Evolutionary conservation across 1,284 basidiomycete species (phyloP).

Genomic region (Volvariella surrecta): DNA sequence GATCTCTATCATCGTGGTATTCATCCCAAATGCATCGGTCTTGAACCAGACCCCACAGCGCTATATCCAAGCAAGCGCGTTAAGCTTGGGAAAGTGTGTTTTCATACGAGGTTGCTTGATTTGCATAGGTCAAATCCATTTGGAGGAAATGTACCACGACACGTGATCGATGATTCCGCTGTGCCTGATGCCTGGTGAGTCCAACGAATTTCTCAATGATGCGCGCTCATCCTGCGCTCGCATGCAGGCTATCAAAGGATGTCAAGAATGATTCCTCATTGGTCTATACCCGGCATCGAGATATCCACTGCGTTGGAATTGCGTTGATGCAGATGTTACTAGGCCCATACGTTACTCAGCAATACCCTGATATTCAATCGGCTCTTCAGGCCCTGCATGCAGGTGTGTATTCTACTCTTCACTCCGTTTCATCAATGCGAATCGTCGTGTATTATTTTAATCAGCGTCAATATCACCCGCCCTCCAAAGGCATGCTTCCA

Average conservation of each 20-base stretch:
- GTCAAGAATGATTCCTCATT: constrained; percentile 59
- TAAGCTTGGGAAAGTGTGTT: constrained; percentile 58
- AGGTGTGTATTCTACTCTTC: background rate
- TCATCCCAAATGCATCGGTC: constrained; percentile 45
- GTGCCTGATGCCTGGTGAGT: constrained; percentile 56
- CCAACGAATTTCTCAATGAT: background rate
- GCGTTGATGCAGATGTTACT: constrained; percentile 71
- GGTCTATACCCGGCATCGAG: constrained; percentile 59
- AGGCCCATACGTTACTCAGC: constrained; percentile 54
- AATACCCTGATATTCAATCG: constrained; percentile 29
- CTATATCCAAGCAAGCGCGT: constrained; percentile 37
- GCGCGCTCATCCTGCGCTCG: constrained; percentile 2
- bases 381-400: constrained; percentile 21
- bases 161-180: constrained; percentile 29
- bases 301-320: constrained; percentile 69
- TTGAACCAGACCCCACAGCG: constrained; percentile 35
- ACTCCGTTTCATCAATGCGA: background rate
- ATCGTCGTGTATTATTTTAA: background rate
- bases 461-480: constrained; percentile 42
- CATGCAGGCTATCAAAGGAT: constrained; percentile 55
- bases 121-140: constrained; percentile 70
- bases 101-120: constrained; percentile 56
- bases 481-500: constrained; percentile 39
- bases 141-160: constrained; percentile 26
- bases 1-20: constrained; percentile 64